Evolutionary conservation across 176 grass and related monocot genomes (phyloP).

Genomic region (Triticum monococcum): DNA sequence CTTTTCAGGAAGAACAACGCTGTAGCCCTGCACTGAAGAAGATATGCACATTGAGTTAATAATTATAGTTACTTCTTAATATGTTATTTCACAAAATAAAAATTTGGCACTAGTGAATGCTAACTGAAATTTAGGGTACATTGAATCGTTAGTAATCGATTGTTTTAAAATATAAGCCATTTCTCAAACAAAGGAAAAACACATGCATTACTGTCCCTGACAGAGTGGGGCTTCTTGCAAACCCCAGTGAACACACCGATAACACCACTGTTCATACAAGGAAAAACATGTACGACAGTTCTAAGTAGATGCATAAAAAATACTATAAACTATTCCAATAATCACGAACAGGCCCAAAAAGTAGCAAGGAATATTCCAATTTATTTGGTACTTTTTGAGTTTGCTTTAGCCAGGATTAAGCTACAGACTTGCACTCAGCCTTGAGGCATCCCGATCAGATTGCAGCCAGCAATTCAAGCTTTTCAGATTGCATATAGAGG

Average conservation of each 20-base stretch:
- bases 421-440: too few relatives aligned
- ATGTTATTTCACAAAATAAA: conserved; percentile 9
- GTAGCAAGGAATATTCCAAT: not conserved
- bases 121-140: not conserved
- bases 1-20: conserved; percentile 85
- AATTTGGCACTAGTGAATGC: not conserved
- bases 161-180: not conserved
- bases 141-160: not conserved
- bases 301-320: not conserved
- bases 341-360: not conserved
- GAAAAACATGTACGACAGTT: not conserved
- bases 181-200: not conserved
- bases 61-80: not conserved
- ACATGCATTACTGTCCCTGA: not conserved
- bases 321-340: not conserved
- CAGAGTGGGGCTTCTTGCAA: not conserved
- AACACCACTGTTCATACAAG: not conserved
- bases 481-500: not conserved
- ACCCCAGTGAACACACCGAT: not conserved
- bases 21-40: conserved; percentile 83
- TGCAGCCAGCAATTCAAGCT: not conserved
- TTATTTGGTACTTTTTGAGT: not conserved
- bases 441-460: not conserved
- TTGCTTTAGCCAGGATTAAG: not conserved
- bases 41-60: not conserved